These are phyloP conservation scores for Beauveria asiatica DNA, from an alignment of 2,329 filamentous ascomycete species.

Conservation along the genomic window DNA sequence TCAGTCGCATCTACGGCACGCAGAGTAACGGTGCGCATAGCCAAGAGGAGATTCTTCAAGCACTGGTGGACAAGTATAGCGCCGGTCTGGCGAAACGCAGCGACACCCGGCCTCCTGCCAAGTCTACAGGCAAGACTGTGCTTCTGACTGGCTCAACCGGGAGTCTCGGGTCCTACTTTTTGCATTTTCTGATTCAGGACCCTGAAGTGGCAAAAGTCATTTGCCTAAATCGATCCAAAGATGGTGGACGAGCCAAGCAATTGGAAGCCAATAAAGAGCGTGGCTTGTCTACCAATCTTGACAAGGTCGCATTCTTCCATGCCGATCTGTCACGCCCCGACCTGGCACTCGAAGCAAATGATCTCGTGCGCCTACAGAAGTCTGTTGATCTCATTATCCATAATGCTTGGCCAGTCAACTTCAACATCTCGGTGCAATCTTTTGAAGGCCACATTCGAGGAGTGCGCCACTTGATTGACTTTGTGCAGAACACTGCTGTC, in stretches of 20 bases:
- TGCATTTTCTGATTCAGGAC: slow-evolving; percentile 25
- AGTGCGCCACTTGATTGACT: slow-evolving; percentile 40
- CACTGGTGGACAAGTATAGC: slow-evolving; percentile 19
- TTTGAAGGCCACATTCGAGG: slow-evolving; percentile 43
- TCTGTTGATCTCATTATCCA: slow-evolving; percentile 41
- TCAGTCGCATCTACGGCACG: slow-evolving; percentile 3
- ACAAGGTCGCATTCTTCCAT: slow-evolving; percentile 38
- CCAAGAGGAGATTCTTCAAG: slow-evolving; percentile 11
- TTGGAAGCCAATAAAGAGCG: slow-evolving; percentile 26
- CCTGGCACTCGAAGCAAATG: slow-evolving; percentile 36
- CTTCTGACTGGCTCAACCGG: slow-evolving; percentile 84
- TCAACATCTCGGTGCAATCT: slow-evolving; percentile 38
- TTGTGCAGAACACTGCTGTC: slow-evolving; percentile 26
- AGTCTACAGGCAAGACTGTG: slow-evolving; percentile 40
- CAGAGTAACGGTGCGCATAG: slow-evolving; percentile 5
- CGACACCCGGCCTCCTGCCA: neutral
- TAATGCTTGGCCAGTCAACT: slow-evolving; percentile 44
- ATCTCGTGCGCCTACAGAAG: slow-evolving; percentile 27
- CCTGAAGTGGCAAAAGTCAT: slow-evolving; percentile 14
- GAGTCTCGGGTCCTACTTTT: slow-evolving; percentile 73
- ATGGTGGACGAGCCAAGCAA: slow-evolving; percentile 33
- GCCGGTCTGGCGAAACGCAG: neutral
- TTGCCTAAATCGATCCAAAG: slow-evolving; percentile 23
- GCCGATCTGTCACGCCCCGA: slow-evolving; percentile 37
- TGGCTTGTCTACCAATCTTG: slow-evolving; percentile 27